phyloP scores from a whole-genome alignment of 2,329 filamentous ascomycete species.

The Xylaria sp. region DNA sequence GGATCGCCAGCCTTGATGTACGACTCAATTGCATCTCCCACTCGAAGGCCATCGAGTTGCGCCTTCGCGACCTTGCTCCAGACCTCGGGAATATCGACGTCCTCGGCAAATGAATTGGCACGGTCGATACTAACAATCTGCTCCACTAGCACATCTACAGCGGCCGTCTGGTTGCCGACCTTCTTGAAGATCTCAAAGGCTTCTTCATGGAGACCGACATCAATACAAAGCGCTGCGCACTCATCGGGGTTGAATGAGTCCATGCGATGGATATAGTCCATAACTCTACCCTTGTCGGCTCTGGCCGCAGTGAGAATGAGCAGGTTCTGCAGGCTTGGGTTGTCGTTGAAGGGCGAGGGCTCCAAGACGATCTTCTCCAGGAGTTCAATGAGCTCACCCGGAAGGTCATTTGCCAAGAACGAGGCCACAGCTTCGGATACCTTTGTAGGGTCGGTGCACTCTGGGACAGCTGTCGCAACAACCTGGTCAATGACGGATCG shows the following conservation, averaged over 20 bases:
- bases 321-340: conserved; percentile 92
- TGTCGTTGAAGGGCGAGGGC: conserved; percentile 98
- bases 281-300: conserved; percentile 90
- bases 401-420: conserved; percentile 88
- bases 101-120: conserved; percentile 92
- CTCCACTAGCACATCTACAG: conserved; percentile 90
- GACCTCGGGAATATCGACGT: conserved; percentile 89
- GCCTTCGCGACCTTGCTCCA: conserved; percentile 99
- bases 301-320: conserved; percentile 96
- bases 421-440: conserved; percentile 93
- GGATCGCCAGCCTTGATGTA: conserved; percentile 96
- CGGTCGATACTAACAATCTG: conserved; percentile 98
- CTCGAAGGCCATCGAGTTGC: conserved; percentile 91
- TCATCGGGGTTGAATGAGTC: conserved; percentile 89
- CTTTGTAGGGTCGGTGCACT: conserved; percentile 90
- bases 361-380: conserved; percentile 99
- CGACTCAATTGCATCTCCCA: conserved; percentile 90
- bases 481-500: conserved; percentile 95
- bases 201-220: conserved; percentile 93
- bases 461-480: conserved; percentile 90
- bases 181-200: conserved; percentile 99
- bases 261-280: conserved; percentile 94
- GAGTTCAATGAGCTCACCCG: conserved; percentile 92
- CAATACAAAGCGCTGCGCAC: conserved; percentile 89
- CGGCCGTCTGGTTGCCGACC: conserved; percentile 83